Conservation (phyloP, 1,284 basidiomycete genomes). For the Trametes sp. region DNA sequence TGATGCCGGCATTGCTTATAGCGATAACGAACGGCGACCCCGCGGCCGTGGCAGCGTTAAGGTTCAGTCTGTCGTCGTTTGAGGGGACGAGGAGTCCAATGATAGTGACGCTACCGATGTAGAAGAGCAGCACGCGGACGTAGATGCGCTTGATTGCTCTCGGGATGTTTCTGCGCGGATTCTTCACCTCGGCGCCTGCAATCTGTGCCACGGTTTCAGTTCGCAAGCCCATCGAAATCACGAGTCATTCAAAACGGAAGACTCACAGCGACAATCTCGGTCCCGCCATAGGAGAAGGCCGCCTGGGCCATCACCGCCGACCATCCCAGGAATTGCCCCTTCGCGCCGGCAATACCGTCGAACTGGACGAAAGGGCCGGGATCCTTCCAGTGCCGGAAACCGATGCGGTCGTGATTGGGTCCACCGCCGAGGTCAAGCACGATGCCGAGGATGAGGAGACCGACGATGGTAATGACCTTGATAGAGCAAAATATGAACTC, state of each 20-base stretch:
- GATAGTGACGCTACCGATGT: conserved; percentile 50
- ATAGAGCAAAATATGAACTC: conserved; percentile 82
- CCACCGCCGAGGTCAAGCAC: conserved; percentile 79
- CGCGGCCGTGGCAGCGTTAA: conserved; percentile 65
- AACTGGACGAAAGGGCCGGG: conserved; percentile 78
- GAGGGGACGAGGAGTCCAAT: conserved; percentile 84
- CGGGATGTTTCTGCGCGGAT: conserved; percentile 47
- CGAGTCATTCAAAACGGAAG: background rate
- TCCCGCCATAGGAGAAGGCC: conserved; percentile 85
- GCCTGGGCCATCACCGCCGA: conserved; percentile 76
- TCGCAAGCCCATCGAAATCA: background rate
- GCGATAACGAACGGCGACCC: conserved; percentile 90
- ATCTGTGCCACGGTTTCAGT: conserved; percentile 25
- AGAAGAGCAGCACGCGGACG: conserved; percentile 54
- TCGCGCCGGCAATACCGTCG: conserved; percentile 58
- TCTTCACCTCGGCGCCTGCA: conserved; percentile 41
- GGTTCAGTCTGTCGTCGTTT: conserved; percentile 62
- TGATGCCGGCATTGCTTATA: conserved; percentile 77
- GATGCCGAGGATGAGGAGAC: conserved; percentile 60
- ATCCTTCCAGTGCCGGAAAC: conserved; percentile 56
- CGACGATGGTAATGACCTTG: conserved; percentile 81
- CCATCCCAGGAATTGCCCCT: conserved; percentile 74
- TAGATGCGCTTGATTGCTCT: conserved; percentile 59
- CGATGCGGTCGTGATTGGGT: conserved; percentile 51
- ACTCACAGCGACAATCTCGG: conserved; percentile 85